Conservation (phyloP, 176 grass and related monocot genomes). For the Pharus latifolius region DNA sequence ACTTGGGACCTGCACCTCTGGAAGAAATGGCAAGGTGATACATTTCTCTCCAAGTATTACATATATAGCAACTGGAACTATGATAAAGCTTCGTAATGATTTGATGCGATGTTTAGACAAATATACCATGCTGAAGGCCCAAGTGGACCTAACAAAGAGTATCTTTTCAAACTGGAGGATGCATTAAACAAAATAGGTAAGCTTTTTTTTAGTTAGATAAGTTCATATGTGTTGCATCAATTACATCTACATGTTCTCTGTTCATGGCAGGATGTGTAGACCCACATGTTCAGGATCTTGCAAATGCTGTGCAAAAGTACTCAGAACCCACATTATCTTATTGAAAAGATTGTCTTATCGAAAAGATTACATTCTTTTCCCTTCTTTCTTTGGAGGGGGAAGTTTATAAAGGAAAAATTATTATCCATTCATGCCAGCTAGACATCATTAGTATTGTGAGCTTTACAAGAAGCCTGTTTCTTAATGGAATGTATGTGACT, state of each 20-base stretch:
- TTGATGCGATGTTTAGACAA: slow-evolving; percentile 44
- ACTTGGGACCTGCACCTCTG: slow-evolving; percentile 68
- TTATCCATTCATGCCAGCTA: not conserved
- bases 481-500: not conserved
- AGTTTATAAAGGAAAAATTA: not conserved
- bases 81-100: not conserved
- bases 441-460: slow-evolving; percentile 1
- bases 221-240: not conserved
- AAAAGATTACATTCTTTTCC: not conserved
- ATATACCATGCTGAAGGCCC: slow-evolving; percentile 71
- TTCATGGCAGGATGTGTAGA: slow-evolving; percentile 58
- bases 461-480: not conserved
- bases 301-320: slow-evolving; percentile 41
- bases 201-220: not conserved
- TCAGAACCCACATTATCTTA: not conserved
- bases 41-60: not conserved
- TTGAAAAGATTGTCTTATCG: not conserved
- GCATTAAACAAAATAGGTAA: slow-evolving; percentile 66
- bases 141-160: slow-evolving; percentile 85
- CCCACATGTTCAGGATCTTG: slow-evolving; percentile 63
- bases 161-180: slow-evolving; percentile 79
- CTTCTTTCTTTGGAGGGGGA: not conserved
- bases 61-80: slow-evolving; percentile 1
- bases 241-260: no score
- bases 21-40: slow-evolving; percentile 76